These are phyloP conservation scores for Phytopythium cucurbitacearum DNA, from an alignment of 352 stramenopile genomes.

Conservation along the genomic window DNA sequence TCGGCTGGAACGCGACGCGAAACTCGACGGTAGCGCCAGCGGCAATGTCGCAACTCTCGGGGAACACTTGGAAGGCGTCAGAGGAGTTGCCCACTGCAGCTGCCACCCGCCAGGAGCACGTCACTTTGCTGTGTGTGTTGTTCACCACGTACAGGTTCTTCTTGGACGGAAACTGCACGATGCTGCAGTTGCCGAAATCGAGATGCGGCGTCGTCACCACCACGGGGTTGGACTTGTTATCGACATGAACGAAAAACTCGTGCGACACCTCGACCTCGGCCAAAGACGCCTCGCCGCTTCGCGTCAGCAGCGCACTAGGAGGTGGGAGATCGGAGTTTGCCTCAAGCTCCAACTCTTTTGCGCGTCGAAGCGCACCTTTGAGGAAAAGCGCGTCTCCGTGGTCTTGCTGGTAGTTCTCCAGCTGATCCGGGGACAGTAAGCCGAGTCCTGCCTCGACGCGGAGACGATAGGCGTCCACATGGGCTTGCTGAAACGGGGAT, in stretches of 20 bases:
- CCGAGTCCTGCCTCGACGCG: slow-evolving; percentile 53
- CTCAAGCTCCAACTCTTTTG: slow-evolving; percentile 12
- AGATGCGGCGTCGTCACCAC: slow-evolving; percentile 36
- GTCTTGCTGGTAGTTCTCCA: slow-evolving; percentile 72
- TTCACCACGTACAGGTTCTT: slow-evolving; percentile 81
- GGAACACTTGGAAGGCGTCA: slow-evolving; percentile 70
- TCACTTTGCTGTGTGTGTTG: slow-evolving; percentile 86
- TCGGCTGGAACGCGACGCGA: slow-evolving; percentile 76
- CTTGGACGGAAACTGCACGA: slow-evolving; percentile 56
- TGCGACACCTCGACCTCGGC: slow-evolving; percentile 67
- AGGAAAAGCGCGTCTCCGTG: slow-evolving; percentile 67
- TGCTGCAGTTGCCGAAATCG: slow-evolving; percentile 75
- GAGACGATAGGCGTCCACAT: slow-evolving; percentile 84
- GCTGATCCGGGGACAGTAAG: slow-evolving; percentile 71
- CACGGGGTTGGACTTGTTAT: slow-evolving; percentile 56
- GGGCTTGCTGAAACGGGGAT: slow-evolving; percentile 88
- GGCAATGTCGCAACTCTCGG: slow-evolving; percentile 71
- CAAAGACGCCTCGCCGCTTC: slow-evolving; percentile 80
- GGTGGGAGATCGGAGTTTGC: slow-evolving; percentile 9
- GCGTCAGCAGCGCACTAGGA: slow-evolving; percentile 54
- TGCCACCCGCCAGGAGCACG: slow-evolving; percentile 64
- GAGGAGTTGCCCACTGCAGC: slow-evolving; percentile 11
- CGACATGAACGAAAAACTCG: slow-evolving; percentile 81
- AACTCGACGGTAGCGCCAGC: slow-evolving; percentile 76
- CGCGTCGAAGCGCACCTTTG: slow-evolving; percentile 35